Conservation (phyloP, 2,329 filamentous ascomycete genomes). For the Fusarium austroafricanum region DNA sequence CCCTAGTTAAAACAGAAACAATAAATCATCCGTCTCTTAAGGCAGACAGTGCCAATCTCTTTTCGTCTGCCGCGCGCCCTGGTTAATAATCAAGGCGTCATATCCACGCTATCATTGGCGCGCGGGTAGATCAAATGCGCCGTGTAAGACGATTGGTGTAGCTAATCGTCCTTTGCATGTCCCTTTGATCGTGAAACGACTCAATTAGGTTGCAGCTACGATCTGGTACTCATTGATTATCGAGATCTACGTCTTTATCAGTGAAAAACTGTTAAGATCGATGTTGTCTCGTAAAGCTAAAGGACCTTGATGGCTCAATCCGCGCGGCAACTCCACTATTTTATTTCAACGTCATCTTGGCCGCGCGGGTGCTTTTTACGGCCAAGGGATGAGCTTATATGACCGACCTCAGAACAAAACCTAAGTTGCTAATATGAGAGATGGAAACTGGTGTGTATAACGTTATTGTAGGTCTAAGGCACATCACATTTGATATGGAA, state of each 20-base stretch:
- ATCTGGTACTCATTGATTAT: neutral
- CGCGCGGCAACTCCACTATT: slow-evolving; percentile 9
- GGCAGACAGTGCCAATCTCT: neutral
- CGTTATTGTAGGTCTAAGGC: neutral
- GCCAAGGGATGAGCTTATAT: neutral
- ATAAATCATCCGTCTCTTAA: no score
- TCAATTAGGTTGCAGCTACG: neutral
- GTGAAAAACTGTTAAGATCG: neutral
- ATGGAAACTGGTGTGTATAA: neutral
- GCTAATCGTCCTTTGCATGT: neutral
- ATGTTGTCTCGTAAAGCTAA: neutral
- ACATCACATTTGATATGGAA: no score
- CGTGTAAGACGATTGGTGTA: slow-evolving; percentile 12
- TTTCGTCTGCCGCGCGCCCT: neutral
- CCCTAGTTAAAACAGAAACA: no score
- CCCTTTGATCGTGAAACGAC: neutral
- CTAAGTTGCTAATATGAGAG: neutral
- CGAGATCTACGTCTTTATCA: neutral
- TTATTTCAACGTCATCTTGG: neutral
- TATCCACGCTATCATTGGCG: neutral
- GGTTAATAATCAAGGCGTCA: neutral
- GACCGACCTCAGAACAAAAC: no score
- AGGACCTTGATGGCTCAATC: slow-evolving; percentile 1
- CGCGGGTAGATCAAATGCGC: slow-evolving; percentile 3
- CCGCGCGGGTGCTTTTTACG: slow-evolving; percentile 1